A percentile compares a stretch with the other conserved stretches of the same genome.
Conservation (phyloP, 139 green algal species). For the Closterium sp. region DNA sequence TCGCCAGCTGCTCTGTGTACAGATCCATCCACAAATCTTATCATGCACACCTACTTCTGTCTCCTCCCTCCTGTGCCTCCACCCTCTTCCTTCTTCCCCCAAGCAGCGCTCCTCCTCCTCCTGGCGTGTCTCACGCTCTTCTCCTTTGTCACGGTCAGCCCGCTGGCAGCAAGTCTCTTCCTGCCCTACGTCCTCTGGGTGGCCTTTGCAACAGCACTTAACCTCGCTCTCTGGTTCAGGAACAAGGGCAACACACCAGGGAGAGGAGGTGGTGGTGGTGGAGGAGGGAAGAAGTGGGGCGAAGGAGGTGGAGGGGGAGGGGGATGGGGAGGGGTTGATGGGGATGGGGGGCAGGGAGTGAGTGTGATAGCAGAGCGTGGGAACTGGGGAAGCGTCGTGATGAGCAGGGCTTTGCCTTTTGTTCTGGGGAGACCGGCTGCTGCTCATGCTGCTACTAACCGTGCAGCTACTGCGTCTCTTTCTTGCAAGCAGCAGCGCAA, state of each 20-base stretch:
- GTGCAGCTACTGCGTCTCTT: background rate
- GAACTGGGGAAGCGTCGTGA: background rate
- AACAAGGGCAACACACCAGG: background rate
- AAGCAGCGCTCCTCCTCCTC: background rate
- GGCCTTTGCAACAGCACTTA: conserved; percentile 23
- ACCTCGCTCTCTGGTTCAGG: conserved; percentile 3
- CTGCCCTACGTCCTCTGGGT: conserved; percentile 29
- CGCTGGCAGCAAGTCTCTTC: conserved; percentile 2
- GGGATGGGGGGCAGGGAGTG: background rate
- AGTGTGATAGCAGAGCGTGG: background rate
- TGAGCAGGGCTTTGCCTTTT: background rate
- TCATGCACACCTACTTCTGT: background rate
- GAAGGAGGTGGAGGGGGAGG: background rate
- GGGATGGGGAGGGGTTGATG: background rate
- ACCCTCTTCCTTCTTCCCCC: background rate
- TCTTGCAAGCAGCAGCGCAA: background rate
- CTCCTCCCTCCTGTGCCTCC: background rate
- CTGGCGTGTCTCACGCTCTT: background rate
- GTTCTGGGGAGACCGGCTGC: background rate
- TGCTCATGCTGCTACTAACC: background rate
- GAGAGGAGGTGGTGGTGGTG: background rate
- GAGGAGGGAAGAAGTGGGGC: background rate
- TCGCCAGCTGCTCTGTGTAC: no score
- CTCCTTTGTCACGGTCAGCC: background rate
- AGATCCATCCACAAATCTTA: no score